These are phyloP conservation scores for Eimeria nieschulzi DNA, from an alignment of 169 alveolate species.

Conservation along the genomic window DNA sequence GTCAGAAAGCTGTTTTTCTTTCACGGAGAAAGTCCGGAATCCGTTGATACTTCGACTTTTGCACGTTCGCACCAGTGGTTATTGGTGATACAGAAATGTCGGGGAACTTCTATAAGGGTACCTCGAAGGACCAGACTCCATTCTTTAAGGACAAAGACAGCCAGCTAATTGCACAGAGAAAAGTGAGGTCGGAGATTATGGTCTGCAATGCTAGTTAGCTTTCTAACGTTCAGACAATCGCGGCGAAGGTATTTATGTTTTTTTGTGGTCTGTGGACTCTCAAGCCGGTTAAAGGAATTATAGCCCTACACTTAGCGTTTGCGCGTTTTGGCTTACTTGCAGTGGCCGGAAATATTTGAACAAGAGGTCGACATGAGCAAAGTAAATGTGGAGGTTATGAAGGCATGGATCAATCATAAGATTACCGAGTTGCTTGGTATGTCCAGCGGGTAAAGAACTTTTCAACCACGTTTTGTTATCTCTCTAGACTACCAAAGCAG, in stretches of 20 bases:
- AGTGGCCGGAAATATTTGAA: constrained; percentile 77
- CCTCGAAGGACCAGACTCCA: constrained; percentile 80
- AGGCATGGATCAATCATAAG: constrained; percentile 75
- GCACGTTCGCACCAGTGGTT: constrained; percentile 79
- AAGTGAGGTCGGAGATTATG: constrained; percentile 24
- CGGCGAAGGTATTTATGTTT: too few relatives aligned
- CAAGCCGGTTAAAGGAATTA: too few relatives aligned
- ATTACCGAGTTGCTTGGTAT: constrained; percentile 76
- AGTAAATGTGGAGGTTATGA: constrained; percentile 77
- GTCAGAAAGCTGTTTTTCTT: too few relatives aligned
- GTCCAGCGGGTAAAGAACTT: neutral
- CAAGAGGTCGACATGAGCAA: constrained; percentile 76
- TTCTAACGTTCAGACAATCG: neutral
- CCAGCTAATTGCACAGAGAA: constrained; percentile 64
- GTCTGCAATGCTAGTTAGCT: neutral
- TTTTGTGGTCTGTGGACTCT: too few relatives aligned
- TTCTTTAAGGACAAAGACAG: constrained; percentile 77
- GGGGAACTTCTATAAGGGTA: constrained; percentile 78
- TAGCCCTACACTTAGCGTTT: too few relatives aligned
- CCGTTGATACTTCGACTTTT: too few relatives aligned
- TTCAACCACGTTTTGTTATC: neutral
- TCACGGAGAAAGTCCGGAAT: too few relatives aligned
- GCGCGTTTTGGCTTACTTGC: neutral
- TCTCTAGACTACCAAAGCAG: neutral
- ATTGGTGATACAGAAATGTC: constrained; percentile 78